phyloP scores from a whole-genome alignment of 2,329 filamentous ascomycete genomes.

The Ophiosphaerella korrae region DNA sequence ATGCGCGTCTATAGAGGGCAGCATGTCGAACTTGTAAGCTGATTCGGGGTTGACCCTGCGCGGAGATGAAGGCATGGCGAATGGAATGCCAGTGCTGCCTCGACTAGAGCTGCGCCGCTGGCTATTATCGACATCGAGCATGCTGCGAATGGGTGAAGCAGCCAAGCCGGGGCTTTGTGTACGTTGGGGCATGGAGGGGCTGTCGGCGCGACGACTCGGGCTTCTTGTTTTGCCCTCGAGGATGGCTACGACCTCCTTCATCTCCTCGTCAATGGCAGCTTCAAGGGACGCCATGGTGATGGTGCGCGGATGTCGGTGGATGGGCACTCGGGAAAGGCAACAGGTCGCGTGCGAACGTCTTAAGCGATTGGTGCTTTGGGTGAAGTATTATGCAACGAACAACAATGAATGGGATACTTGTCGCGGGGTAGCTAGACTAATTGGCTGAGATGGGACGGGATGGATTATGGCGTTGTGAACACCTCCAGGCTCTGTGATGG shows the following conservation, averaged over 20 bases:
- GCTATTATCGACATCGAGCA: constrained; percentile 46
- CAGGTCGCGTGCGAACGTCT: constrained; percentile 9
- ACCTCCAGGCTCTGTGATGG: constrained; percentile 10
- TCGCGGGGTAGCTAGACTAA: constrained; percentile 22
- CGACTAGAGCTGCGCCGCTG: constrained; percentile 39
- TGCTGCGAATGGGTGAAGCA: constrained; percentile 62
- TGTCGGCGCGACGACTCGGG: constrained; percentile 31
- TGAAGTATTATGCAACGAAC: neutral
- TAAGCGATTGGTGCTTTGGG: constrained; percentile 2
- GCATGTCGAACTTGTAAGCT: constrained; percentile 53
- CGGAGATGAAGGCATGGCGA: constrained; percentile 39
- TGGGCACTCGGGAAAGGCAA: neutral
- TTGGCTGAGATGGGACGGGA: constrained; percentile 14
- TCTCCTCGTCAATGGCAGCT: constrained; percentile 77
- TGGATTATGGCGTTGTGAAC: constrained; percentile 11
- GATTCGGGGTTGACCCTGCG: constrained; percentile 47
- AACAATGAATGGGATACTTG: constrained; percentile 7
- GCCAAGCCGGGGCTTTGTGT: constrained; percentile 59
- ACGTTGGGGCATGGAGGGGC: constrained; percentile 49
- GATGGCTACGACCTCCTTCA: constrained; percentile 72
- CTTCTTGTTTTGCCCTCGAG: constrained; percentile 58
- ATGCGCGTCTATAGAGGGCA: constrained; percentile 51
- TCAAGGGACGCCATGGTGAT: constrained; percentile 70
- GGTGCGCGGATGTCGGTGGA: constrained; percentile 4
- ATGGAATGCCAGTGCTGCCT: constrained; percentile 35